Evolutionary conservation across 1,139 yeast species (phyloP).

Genomic region (Debaryomyces fabryi): DNA sequence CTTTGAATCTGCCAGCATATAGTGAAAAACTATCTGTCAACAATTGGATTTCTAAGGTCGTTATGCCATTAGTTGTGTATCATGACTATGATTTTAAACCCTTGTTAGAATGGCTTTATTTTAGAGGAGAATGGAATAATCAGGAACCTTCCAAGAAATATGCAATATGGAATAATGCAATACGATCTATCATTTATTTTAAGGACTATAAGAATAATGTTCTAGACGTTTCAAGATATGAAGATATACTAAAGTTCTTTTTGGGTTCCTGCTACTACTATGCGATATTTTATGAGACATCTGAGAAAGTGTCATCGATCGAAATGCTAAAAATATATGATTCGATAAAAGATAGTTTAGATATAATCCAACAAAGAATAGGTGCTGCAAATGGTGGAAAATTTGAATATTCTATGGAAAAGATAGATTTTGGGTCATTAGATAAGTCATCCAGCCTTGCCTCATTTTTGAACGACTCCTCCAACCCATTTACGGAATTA

Average conservation of each 20-base stretch:
- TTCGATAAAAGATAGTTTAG: slow-evolving; percentile 28
- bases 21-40: slow-evolving; percentile 19
- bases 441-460: not conserved
- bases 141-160: slow-evolving; percentile 19
- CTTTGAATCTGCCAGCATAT: slow-evolving; percentile 19
- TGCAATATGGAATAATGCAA: slow-evolving; percentile 27
- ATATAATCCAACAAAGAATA: slow-evolving; percentile 4
- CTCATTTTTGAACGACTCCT: not conserved
- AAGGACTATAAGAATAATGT: slow-evolving; percentile 7
- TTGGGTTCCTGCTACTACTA: slow-evolving; percentile 33
- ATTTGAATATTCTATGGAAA: not conserved
- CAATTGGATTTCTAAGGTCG: slow-evolving; percentile 33
- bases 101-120: slow-evolving; percentile 31
- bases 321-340: slow-evolving; percentile 37
- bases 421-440: slow-evolving; percentile 9
- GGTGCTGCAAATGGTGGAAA: slow-evolving; percentile 8
- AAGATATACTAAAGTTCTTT: slow-evolving; percentile 22
- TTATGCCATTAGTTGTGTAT: slow-evolving; percentile 32
- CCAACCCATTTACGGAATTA: not conserved
- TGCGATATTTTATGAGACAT: slow-evolving; percentile 19
- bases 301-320: slow-evolving; percentile 25
- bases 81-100: slow-evolving; percentile 26
- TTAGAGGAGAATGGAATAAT: slow-evolving; percentile 10
- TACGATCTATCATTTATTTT: slow-evolving; percentile 20
- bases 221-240: slow-evolving; percentile 17